These are phyloP conservation scores for Rhodotorula sp. DNA, from an alignment of 1,284 basidiomycete genomes.

Conservation along the genomic window DNA sequence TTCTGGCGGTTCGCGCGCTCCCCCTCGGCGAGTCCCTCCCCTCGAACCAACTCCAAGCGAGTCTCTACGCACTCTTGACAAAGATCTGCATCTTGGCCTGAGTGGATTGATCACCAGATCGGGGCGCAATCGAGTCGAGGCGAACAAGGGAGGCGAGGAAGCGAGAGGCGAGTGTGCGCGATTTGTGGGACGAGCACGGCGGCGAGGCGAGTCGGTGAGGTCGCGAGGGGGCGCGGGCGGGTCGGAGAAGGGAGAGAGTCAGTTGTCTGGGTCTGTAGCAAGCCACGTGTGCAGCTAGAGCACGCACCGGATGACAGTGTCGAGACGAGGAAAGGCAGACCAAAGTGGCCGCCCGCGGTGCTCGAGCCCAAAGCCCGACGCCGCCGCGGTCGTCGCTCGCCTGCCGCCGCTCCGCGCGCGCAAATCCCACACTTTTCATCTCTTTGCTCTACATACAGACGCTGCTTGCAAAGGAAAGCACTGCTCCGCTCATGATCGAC, in stretches of 20 bases:
- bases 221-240: background rate
- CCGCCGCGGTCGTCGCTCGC: background rate
- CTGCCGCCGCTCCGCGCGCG: background rate
- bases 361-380: background rate
- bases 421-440: background rate
- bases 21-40: no score
- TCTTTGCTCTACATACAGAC: no score
- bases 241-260: background rate
- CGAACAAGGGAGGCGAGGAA: background rate
- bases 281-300: background rate
- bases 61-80: conserved; percentile 53
- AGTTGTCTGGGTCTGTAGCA: background rate
- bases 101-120: no score
- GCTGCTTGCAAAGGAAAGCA: no score
- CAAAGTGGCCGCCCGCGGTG: background rate
- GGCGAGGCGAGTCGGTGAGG: conserved; percentile 2
- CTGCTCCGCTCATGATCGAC: no score
- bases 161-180: background rate
- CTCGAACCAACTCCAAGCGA: background rate
- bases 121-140: background rate
- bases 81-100: conserved; percentile 56
- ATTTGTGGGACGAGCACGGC: background rate
- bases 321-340: conserved; percentile 1
- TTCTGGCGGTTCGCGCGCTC: background rate
- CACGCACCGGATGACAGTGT: conserved; percentile 6